Percentiles rank a stretch among this genome's conserved stretches.
These are phyloP conservation scores for Primulina tabacum DNA, from an alignment of 257 asterid species.

Conservation along the genomic window DNA sequence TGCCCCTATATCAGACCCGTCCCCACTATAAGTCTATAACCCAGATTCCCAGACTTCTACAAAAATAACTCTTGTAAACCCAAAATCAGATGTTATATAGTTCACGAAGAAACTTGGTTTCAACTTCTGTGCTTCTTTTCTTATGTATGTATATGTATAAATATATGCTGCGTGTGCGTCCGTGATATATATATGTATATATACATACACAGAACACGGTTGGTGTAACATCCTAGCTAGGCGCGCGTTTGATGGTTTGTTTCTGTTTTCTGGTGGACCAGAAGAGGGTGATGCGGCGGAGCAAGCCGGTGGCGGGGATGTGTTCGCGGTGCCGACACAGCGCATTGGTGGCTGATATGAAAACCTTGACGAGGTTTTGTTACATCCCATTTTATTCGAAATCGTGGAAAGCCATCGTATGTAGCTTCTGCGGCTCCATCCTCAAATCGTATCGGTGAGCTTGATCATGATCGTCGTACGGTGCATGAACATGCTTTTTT, in stretches of 20 bases:
- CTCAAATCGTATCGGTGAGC: conserved; percentile 62
- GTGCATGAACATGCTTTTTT: too few relatives aligned
- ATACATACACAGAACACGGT: not conserved
- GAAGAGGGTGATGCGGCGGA: conserved; percentile 50
- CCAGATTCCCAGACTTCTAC: not conserved
- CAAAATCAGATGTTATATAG: not conserved
- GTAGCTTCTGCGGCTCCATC: conserved; percentile 63
- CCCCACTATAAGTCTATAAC: not conserved
- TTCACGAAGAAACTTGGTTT: too few relatives aligned
- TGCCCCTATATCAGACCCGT: not conserved
- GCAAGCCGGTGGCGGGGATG: conserved; percentile 69
- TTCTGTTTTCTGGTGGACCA: conserved; percentile 86
- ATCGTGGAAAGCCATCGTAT: conserved; percentile 74
- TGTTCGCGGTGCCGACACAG: conserved; percentile 72
- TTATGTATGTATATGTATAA: too few relatives aligned
- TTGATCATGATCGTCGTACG: not conserved
- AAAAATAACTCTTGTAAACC: not conserved
- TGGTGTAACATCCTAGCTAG: not conserved
- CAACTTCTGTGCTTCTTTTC: too few relatives aligned
- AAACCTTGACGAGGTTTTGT: conserved; percentile 71
- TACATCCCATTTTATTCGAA: conserved; percentile 61
- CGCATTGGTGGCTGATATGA: conserved; percentile 76
- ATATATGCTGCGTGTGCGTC: too few relatives aligned
- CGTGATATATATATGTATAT: not conserved
- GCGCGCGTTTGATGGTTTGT: conserved; percentile 51